phyloP scores from a whole-genome alignment of 2,329 filamentous ascomycete genomes.

The Trichoderma sp. region DNA sequence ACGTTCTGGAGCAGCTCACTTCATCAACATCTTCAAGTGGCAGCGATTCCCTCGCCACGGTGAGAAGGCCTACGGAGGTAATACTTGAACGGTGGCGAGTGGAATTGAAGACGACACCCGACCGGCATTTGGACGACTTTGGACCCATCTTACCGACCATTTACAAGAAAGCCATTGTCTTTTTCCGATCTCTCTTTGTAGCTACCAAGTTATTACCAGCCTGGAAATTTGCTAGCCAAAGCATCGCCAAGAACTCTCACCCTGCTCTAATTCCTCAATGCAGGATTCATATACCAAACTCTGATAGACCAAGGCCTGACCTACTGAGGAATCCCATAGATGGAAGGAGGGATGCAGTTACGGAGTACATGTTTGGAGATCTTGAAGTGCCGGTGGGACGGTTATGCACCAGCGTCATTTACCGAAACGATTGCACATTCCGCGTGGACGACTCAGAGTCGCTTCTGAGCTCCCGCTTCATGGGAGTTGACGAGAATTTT shows the following conservation, averaged over 20 bases:
- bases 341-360: slow-evolving; percentile 51
- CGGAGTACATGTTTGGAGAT: slow-evolving; percentile 77
- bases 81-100: slow-evolving; percentile 90
- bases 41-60: slow-evolving; percentile 44
- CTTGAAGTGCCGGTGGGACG: slow-evolving; percentile 85
- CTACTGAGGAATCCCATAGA: slow-evolving; percentile 54
- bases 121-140: slow-evolving; percentile 61
- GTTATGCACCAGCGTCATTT: slow-evolving; percentile 78
- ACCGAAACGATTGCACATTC: slow-evolving; percentile 88
- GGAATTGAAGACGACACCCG: slow-evolving; percentile 61
- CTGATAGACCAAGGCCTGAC: slow-evolving; percentile 61
- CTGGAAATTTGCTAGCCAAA: slow-evolving; percentile 78
- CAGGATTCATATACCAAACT: slow-evolving; percentile 68
- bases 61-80: slow-evolving; percentile 66
- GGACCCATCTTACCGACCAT: slow-evolving; percentile 73
- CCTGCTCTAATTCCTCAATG: slow-evolving; percentile 73
- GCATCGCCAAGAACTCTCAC: slow-evolving; percentile 69
- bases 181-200: slow-evolving; percentile 86
- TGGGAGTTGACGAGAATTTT: slow-evolving; percentile 85
- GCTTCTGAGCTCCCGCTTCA: slow-evolving; percentile 86
- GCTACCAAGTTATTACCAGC: slow-evolving; percentile 80
- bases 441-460: slow-evolving; percentile 89
- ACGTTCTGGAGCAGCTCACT: slow-evolving; percentile 81
- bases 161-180: slow-evolving; percentile 95
- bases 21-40: slow-evolving; percentile 58